phyloP scores from a whole-genome alignment of 208 protist genomes.

The Tritrichomonas foetus region DNA sequence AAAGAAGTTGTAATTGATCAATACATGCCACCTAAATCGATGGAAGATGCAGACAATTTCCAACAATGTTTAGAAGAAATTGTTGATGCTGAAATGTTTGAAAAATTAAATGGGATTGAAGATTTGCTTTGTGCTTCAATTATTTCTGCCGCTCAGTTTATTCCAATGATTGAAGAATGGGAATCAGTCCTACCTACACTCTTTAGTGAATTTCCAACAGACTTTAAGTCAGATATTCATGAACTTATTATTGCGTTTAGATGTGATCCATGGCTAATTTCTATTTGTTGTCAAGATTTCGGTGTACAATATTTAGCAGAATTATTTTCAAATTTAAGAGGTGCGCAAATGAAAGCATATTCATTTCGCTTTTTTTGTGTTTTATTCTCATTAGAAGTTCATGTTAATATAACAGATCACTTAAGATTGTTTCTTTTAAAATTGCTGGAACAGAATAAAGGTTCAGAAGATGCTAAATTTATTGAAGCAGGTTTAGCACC shows the following conservation, averaged over 20 bases:
- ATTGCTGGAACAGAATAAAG: too few relatives aligned
- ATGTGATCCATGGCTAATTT: not conserved
- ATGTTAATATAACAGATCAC: too few relatives aligned
- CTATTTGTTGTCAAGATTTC: too few relatives aligned
- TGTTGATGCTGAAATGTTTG: not conserved
- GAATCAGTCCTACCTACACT: not conserved
- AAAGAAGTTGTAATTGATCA: too few relatives aligned
- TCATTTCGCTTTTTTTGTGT: too few relatives aligned
- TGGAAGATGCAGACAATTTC: not conserved
- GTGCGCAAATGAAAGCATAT: too few relatives aligned
- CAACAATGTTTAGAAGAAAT: not conserved
- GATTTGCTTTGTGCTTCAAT: not conserved
- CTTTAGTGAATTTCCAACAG: not conserved
- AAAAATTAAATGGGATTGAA: not conserved
- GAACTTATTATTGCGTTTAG: not conserved
- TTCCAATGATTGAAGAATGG: not conserved
- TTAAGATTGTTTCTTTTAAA: too few relatives aligned
- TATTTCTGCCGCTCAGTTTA: not conserved
- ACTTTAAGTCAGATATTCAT: not conserved
- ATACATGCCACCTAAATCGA: not conserved
- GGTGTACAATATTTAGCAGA: too few relatives aligned
- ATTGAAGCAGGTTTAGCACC: too few relatives aligned
- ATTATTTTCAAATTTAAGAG: too few relatives aligned
- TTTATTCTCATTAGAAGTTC: too few relatives aligned
- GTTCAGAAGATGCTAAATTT: too few relatives aligned